Evolutionary conservation across 129 eudicot genomes (phyloP), one percentile per base, ranked within the genome.

Genomic region (Silybum marianum): DNA sequence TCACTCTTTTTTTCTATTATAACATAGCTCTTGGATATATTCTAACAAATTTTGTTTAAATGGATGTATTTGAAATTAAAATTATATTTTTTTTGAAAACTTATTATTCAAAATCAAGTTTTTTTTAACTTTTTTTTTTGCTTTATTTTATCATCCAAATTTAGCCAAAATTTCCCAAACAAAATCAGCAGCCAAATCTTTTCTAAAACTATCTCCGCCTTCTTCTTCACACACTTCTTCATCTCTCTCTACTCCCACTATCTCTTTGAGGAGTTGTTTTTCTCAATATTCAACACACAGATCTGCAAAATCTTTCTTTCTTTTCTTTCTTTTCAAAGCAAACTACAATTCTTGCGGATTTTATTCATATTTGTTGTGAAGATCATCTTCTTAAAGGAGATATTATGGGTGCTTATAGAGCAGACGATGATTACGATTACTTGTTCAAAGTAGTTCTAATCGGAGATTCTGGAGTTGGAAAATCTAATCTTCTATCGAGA

Each of bases 381-480:
- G 32, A 58, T 62, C 71, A 76, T 60, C 24, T 4, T 22, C 8
- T 19, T 66, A 40, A 60, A 13, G 1, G 22, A 4, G 19, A n/a
- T 32, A 71, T 28, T 28, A 89, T 89, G 92, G 92, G 88, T 26
- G 90, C 86, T 9, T 87, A 85, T 85, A 80, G 93, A 71, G 86
- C 91, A 13, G 91, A 90, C 48, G 93, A 87, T 44, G 90, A 85
- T 85, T 86, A 86, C 73, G 92, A 89, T 48, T 89, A 89, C 72
- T 76, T 89, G 46, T 89, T 89, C 81, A 89, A 89, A 73, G 90
- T 89, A 13, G 92, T 89, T 1, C 81, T 89, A 16, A 89, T 89
- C 80, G 92, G 92, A 0, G 92, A 86, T 63, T 88, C 89, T 6
- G 92, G 89, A 18, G 89, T 88, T 13, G 89, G 92, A 6, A 88